Evolutionary conservation across 768 basidiomycete species (phyloP).

Genomic region (Hericium alpestre): DNA sequence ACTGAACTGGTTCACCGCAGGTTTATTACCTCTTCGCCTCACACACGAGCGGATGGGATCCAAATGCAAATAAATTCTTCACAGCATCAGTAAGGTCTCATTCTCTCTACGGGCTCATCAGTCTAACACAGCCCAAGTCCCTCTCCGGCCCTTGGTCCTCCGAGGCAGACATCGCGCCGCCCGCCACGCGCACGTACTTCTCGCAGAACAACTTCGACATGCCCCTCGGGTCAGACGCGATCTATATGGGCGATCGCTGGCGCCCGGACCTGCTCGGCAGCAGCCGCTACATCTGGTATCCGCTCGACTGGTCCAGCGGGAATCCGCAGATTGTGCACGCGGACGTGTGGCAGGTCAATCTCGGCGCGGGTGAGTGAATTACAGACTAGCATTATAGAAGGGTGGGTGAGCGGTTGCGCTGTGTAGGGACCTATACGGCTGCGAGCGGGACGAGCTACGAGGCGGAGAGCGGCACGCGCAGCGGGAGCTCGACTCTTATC

Average conservation of each 20-base stretch:
- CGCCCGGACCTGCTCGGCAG: conserved; percentile 40
- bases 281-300: conserved; percentile 54
- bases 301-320: conserved; percentile 44
- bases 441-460: conserved; percentile 45
- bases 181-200: conserved; percentile 42
- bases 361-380: conserved; percentile 28
- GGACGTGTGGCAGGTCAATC: conserved; percentile 47
- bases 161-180: conserved; percentile 45
- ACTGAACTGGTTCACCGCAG: conserved; percentile 16
- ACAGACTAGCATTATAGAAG: background rate
- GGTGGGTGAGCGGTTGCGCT: background rate
- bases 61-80: conserved; percentile 54
- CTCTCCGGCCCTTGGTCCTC: conserved; percentile 46
- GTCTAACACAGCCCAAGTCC: conserved; percentile 23
- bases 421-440: conserved; percentile 34
- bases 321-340: conserved; percentile 42
- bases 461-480: conserved; percentile 40
- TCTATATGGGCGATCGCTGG: conserved; percentile 64
- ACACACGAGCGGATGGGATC: conserved; percentile 45
- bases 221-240: conserved; percentile 34
- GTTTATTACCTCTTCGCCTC: conserved; percentile 50
- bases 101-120: background rate
- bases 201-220: conserved; percentile 53
- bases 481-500: conserved; percentile 35
- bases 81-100: conserved; percentile 31